A percentile compares a stretch with the other conserved stretches of the same genome.
phyloP scores from a whole-genome alignment of 2,329 filamentous ascomycete genomes.

The Fusarium napiforme region DNA sequence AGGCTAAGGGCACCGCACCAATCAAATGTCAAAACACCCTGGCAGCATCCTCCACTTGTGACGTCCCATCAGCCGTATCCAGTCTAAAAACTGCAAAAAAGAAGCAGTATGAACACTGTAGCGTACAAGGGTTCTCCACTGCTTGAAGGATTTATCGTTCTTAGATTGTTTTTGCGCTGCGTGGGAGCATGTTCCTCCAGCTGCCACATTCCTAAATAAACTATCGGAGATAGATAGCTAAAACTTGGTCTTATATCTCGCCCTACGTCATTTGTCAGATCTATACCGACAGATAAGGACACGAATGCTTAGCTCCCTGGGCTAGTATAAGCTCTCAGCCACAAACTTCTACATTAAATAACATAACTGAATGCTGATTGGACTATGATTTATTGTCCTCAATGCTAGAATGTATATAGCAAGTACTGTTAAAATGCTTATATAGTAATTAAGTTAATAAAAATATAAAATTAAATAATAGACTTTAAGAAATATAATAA shows the following conservation, averaged over 20 bases:
- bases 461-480: no score
- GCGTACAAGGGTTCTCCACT: neutral
- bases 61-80: neutral
- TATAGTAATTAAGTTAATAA: no score
- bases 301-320: neutral
- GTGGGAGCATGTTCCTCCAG: neutral
- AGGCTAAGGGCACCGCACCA: neutral
- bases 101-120: neutral
- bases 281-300: neutral
- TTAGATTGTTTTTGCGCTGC: neutral
- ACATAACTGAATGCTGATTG: neutral
- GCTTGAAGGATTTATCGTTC: neutral
- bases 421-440: no score
- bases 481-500: no score
- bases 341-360: neutral
- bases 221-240: neutral
- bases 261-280: neutral
- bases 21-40: neutral
- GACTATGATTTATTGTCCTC: no score
- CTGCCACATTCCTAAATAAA: neutral
- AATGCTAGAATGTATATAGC: no score
- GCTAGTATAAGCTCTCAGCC: neutral
- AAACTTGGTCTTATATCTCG: neutral
- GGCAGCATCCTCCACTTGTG: neutral
- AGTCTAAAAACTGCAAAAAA: neutral